Conservation (phyloP, 768 basidiomycete genomes). For the Fomitopsis pulvina region DNA sequence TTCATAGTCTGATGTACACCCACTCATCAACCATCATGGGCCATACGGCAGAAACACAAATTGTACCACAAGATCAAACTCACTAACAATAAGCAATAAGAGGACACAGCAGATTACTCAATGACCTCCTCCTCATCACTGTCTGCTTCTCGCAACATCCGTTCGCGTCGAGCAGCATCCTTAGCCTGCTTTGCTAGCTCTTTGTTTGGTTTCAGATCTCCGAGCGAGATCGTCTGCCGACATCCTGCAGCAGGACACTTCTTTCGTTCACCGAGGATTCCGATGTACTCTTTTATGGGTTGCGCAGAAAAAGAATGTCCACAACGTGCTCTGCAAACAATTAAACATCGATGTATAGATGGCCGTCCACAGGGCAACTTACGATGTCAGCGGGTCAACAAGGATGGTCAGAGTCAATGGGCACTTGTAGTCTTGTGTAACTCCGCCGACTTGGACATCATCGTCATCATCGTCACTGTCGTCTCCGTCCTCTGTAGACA, state of each 20-base stretch:
- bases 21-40: too few species aligned
- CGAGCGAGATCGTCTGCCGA: constrained; percentile 45
- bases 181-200: constrained; percentile 59
- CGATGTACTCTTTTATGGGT: constrained; percentile 64
- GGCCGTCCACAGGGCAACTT: constrained; percentile 24
- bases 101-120: not conserved
- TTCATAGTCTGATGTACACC: too few species aligned
- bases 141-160: constrained; percentile 28
- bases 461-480: constrained; percentile 74
- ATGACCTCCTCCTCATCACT: constrained; percentile 49
- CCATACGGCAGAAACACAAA: too few species aligned
- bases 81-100: too few species aligned
- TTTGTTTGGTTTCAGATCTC: constrained; percentile 46
- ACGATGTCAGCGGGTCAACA: constrained; percentile 80
- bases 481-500: constrained; percentile 68
- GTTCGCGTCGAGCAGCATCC: constrained; percentile 45
- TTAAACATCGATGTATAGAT: not conserved
- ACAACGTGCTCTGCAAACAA: constrained; percentile 48
- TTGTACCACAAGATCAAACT: too few species aligned
- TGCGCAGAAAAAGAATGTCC: constrained; percentile 76
- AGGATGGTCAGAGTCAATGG: constrained; percentile 68
- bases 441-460: constrained; percentile 83
- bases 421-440: constrained; percentile 78
- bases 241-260: constrained; percentile 75
- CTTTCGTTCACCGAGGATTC: constrained; percentile 20